Evolutionary conservation across 129 eudicot species (phyloP), one percentile per base, ranked within the genome.

Genomic region (Ambrosia trifida): DNA sequence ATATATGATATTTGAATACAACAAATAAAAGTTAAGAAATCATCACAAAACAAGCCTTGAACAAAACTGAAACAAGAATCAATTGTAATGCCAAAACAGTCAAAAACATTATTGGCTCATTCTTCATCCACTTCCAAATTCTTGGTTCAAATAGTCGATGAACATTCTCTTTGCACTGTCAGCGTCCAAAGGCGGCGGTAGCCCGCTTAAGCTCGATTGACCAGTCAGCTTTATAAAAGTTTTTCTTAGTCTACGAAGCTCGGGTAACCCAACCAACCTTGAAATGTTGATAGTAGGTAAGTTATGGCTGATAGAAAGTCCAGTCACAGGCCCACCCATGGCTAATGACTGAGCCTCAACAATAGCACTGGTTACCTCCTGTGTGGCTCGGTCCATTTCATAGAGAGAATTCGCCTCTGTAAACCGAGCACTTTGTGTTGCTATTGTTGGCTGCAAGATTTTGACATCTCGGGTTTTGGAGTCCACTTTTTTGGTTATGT

Each of bases 131-230:
- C 77, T 83, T 78, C 91, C 97, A 24, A 87, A 52, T 78, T 94
- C 99, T 75, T 97, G 84, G 78, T 86, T 90, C 81, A 94, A 80
- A 81, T 94, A 94, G 79, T 94, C 99, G 13, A 86, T 87, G 73
- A 94, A 94, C 99, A 94, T 94, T 72, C 99, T 82, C 81, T 90
- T 94, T 44, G 97, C 96, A 76, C 97, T 94, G 17, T 86, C 89
- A 69, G 96, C 90, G 83, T 94, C 97, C 3, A 86, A 78, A 51
- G 99, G 97, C 1, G 99, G 99, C 30, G 97, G 91, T 40, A 87
- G 96, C 51, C 97, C 99, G 57, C 96, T 94, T 66, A 94, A 84
- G 83, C 99, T 94, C 10, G 99, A 80, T 46, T 90, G 99, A 50
- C 99, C 91, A 0, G 99, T 90, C 69, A 94, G 66, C 70, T 94